These are phyloP conservation scores for Beta macrorhiza DNA, from an alignment of 179 eudicot genomes.

Conservation along the genomic window DNA sequence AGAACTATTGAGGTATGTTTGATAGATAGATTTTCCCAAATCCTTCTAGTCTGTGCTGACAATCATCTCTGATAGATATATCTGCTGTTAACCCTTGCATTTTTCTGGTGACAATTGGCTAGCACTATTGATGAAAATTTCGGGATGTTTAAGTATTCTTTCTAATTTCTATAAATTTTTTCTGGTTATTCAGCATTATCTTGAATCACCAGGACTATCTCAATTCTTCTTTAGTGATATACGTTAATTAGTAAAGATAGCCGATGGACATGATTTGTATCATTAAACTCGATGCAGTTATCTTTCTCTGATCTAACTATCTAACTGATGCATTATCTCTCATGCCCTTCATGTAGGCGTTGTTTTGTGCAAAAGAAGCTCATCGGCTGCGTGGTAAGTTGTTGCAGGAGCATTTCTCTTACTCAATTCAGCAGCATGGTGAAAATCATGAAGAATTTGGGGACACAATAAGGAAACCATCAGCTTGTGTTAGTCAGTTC, in stretches of 20 bases:
- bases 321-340: not conserved
- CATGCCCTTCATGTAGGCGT: conserved; percentile 46
- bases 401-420: conserved; percentile 64
- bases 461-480: conserved; percentile 36
- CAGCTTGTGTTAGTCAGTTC: conserved; percentile 42
- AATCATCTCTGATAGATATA: not conserved
- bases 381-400: conserved; percentile 62
- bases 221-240: not conserved
- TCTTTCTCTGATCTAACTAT: not conserved
- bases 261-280: not conserved
- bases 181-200: not conserved
- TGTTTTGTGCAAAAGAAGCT: conserved; percentile 85
- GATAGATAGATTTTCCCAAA: not conserved
- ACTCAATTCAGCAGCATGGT: conserved; percentile 41
- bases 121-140: not conserved
- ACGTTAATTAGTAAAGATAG: not conserved
- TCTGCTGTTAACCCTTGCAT: not conserved
- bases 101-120: not conserved
- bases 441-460: conserved; percentile 43
- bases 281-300: not conserved
- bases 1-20: conserved; percentile 62
- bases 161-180: not conserved
- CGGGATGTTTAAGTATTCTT: not conserved
- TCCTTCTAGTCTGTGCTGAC: not conserved
- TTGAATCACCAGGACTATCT: not conserved